phyloP scores from a whole-genome alignment of 108 stramenopile species.

The Discostella stelligeroides region DNA sequence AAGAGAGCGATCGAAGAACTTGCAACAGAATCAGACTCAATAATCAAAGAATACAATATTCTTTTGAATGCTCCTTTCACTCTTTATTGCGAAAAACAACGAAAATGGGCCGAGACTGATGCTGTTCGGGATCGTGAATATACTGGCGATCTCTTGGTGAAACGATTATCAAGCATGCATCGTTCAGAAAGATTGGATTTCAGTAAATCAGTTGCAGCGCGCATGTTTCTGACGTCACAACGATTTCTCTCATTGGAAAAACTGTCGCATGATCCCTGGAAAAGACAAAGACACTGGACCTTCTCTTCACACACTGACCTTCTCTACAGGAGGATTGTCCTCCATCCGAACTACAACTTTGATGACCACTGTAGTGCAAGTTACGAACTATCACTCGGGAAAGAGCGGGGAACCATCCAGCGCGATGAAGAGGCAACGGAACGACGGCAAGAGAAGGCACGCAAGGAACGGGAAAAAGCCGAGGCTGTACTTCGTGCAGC shows the following conservation, averaged over 20 bases:
- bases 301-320: constrained; percentile 62
- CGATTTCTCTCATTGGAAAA: constrained; percentile 55
- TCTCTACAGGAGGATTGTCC: constrained; percentile 64
- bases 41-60: constrained; percentile 61
- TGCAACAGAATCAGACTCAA: constrained; percentile 48
- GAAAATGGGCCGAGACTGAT: constrained; percentile 83
- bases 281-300: constrained; percentile 55
- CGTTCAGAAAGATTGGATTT: constrained; percentile 46
- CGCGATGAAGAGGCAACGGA: constrained; percentile 46
- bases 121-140: constrained; percentile 81
- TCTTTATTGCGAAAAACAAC: constrained; percentile 71
- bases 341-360: constrained; percentile 65
- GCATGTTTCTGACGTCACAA: constrained; percentile 40
- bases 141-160: constrained; percentile 64
- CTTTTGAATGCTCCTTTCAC: constrained; percentile 69
- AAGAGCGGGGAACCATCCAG: constrained; percentile 66
- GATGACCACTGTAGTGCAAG: constrained; percentile 65
- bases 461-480: constrained; percentile 57
- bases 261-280: constrained; percentile 56
- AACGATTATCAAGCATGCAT: constrained; percentile 51
- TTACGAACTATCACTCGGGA: constrained; percentile 70
- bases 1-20: constrained; percentile 53
- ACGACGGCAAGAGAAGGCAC: constrained; percentile 37
- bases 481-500: constrained; percentile 68
- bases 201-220: constrained; percentile 17